phyloP scores from a whole-genome alignment of 129 eudicot species.

The Centaurea solstitialis region DNA sequence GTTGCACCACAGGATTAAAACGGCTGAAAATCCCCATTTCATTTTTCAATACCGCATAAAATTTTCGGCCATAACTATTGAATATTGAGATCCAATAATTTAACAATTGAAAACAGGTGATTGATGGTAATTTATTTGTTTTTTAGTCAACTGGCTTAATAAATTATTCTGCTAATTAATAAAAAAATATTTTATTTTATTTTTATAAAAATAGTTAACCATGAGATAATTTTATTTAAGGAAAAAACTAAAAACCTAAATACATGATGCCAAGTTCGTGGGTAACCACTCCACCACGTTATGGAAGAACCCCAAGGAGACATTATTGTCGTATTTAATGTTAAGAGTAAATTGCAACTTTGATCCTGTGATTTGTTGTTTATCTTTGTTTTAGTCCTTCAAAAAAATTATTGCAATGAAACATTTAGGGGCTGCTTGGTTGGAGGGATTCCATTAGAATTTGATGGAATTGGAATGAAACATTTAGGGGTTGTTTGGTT shows the following conservation, averaged over 20 bases:
- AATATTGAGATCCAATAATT: background rate
- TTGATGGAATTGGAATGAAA: no score
- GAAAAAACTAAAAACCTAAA: background rate
- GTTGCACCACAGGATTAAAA: background rate
- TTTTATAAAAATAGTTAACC: background rate
- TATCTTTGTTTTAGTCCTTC: no score
- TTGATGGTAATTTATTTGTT: background rate
- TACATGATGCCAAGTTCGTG: background rate
- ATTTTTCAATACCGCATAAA: background rate
- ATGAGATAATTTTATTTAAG: background rate
- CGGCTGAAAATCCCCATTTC: background rate
- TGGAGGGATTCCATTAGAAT: no score
- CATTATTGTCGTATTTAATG: background rate
- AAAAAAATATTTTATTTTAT: background rate
- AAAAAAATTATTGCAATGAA: no score
- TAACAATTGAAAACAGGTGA: background rate
- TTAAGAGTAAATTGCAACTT: background rate
- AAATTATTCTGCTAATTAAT: background rate
- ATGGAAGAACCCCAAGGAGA: background rate
- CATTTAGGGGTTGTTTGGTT: no score
- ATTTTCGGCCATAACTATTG: background rate
- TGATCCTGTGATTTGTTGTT: background rate
- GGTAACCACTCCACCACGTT: constrained; percentile 2
- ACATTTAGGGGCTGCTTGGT: no score
- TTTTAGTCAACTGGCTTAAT: background rate